Evolutionary conservation across 305 asterid genomes (phyloP).

Genomic region (Caryopteris hybrid): DNA sequence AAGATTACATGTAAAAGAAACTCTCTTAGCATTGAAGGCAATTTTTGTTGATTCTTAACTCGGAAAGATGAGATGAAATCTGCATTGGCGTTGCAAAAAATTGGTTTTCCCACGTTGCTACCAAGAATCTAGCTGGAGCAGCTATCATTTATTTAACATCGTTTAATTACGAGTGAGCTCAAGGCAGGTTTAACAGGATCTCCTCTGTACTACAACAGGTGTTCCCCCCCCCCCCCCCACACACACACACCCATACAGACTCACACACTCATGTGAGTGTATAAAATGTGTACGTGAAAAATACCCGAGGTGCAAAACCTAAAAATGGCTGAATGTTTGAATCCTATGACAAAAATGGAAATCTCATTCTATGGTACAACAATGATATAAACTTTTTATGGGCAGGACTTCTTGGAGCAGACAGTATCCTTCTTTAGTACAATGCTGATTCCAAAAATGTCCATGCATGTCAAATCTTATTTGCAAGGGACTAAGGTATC

Average conservation of each 20-base stretch:
- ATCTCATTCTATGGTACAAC: not conserved
- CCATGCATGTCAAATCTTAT: constrained; percentile 10
- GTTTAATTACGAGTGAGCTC: not conserved
- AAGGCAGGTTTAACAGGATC: not conserved
- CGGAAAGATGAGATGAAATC: not conserved
- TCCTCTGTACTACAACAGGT: too few relatives aligned
- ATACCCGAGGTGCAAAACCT: too few relatives aligned
- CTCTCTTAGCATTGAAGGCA: too few relatives aligned
- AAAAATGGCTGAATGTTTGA: not conserved
- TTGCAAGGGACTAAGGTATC: not conserved
- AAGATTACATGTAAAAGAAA: too few relatives aligned
- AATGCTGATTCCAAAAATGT: constrained; percentile 1
- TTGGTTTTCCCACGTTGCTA: not conserved
- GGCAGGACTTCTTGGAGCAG: not conserved
- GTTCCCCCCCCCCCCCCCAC: too few relatives aligned
- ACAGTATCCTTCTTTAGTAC: not conserved
- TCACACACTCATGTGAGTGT: too few relatives aligned
- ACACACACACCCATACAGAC: too few relatives aligned
- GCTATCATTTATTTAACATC: not conserved
- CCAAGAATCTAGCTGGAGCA: not conserved
- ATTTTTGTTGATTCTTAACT: not conserved
- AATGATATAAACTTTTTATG: not conserved
- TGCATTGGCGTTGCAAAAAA: not conserved
- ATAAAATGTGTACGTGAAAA: too few relatives aligned
- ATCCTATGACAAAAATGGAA: not conserved